A percentile compares a stretch with the other conserved stretches of the same genome.
Conservation (phyloP, 495 filamentous ascomycete genomes). For the Staphylotrichum longicolle region DNA sequence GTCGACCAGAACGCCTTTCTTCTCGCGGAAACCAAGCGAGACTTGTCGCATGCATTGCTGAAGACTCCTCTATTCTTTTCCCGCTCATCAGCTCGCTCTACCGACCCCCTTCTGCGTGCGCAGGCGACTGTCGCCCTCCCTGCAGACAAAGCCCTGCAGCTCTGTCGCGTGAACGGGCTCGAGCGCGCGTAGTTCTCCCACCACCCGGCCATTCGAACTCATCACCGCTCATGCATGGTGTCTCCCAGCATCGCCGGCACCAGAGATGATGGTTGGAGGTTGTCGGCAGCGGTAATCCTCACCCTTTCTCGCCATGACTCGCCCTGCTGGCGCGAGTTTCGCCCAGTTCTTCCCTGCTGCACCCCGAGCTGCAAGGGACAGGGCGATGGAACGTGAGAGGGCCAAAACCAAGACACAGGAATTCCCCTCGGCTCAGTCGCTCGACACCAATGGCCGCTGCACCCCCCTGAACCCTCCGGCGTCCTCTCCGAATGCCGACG, state of each 20-base stretch:
- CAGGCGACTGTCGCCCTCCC: conserved; percentile 19
- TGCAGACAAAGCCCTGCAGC: conserved; percentile 25
- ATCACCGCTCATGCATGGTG: conserved; percentile 44
- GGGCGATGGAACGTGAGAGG: conserved; percentile 54
- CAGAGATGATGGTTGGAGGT: conserved; percentile 57
- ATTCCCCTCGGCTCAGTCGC: conserved; percentile 30
- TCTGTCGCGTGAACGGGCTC: conserved; percentile 29
- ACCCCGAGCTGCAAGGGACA: conserved; percentile 58
- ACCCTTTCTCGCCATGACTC: conserved; percentile 64
- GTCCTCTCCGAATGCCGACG: conserved; percentile 22
- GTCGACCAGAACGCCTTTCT: conserved; percentile 6
- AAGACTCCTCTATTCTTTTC: conserved; percentile 6
- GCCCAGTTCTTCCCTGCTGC: conserved; percentile 89
- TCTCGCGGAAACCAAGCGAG: conserved; percentile 12
- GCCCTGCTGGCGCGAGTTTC: conserved; percentile 73
- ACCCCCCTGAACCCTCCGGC: conserved; percentile 20
- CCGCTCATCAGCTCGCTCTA: not conserved
- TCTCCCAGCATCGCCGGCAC: conserved; percentile 35
- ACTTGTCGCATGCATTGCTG: not conserved
- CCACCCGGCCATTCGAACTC: conserved; percentile 17
- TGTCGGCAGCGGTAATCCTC: conserved; percentile 48
- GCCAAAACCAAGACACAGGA: conserved; percentile 36
- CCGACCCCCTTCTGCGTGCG: conserved; percentile 12
- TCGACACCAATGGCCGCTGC: conserved; percentile 27
- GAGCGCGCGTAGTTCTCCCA: conserved; percentile 31